Percentiles rank a stretch among this genome's conserved stretches.
These are phyloP conservation scores for Anisogramma anomala DNA, from an alignment of 2,329 filamentous ascomycete species.

Conservation along the genomic window DNA sequence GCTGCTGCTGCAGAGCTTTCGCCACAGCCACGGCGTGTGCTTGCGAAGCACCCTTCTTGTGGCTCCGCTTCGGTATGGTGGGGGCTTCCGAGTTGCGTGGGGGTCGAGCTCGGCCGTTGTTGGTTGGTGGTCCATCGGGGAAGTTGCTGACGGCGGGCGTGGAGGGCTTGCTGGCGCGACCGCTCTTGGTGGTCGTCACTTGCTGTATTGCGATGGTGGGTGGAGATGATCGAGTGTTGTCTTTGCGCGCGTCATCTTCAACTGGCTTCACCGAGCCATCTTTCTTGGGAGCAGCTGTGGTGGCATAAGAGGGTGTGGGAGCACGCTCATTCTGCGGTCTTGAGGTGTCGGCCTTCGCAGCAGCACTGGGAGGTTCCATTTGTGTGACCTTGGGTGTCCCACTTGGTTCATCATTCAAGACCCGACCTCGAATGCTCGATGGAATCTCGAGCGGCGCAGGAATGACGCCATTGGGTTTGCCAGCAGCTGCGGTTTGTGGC, in stretches of 20 bases:
- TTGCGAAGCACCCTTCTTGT: constrained; percentile 44
- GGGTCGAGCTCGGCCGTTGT: constrained; percentile 38
- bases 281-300: constrained; percentile 18
- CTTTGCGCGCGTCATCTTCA: constrained; percentile 36
- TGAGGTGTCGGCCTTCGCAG: constrained; percentile 25
- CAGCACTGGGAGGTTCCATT: constrained; percentile 34
- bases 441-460: constrained; percentile 27
- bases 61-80: constrained; percentile 38
- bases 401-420: constrained; percentile 19
- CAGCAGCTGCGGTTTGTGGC: constrained; percentile 49
- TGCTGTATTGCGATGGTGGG: constrained; percentile 33
- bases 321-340: constrained; percentile 10
- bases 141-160: constrained; percentile 51
- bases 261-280: constrained; percentile 23
- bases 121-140: constrained; percentile 31
- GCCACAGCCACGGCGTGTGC: constrained; percentile 27
- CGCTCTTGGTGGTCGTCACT: constrained; percentile 36
- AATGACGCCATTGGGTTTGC: constrained; percentile 44
- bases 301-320: constrained; percentile 15
- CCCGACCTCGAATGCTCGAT: constrained; percentile 22
- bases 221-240: constrained; percentile 26
- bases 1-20: too few species aligned
- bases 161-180: constrained; percentile 54
- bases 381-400: constrained; percentile 35
- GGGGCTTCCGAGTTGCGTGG: constrained; percentile 34